Base-by-base conservation (phyloP, 2,329 filamentous ascomycete genomes). In the Colletotrichum sp. region DNA sequence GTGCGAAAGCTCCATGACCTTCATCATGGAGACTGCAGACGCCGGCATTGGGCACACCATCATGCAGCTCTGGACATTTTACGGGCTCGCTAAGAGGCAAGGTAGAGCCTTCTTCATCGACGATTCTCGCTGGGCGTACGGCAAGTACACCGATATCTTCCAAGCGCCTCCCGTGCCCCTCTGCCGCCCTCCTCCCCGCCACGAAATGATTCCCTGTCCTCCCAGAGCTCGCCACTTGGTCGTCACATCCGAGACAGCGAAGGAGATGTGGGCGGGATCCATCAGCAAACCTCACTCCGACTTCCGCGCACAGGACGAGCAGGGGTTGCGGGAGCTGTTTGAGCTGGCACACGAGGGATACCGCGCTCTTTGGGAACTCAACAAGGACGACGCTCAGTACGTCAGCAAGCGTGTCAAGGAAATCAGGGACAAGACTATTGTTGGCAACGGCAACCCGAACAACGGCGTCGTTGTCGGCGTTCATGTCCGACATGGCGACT, bases 111-210 rank as follows among this genome's bases (percentile, higher is more conserved):
- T 98, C 84, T 97, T 98, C 85, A 88, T 98, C 77, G 95, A 97
- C 79, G 95, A 98, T 83, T 92, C 93, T 8, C 89, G 93, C 78
- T 98, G 96, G 93, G 92, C 94, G 2, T 97, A 97, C 79, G 95
- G 95, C 12, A 88, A 89, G 67, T 98, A 95, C 81, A 89, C 89
- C 1, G 89, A 91, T 66, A 95, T 94, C 79, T 97, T 98, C 83
- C 86, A 90, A 61, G 85, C 91, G 4, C 93, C 93, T 2, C 93
- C 94, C 0, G 78, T 88, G 3, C 92, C 93, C 3, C 83, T 86
- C 28, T 97, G 95, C 82, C 88, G 90, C 9, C 91, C 93, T 21
- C 95, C 95, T 14, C 93, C 94, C n/a, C 87, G 90, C 30, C 91
- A 94, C 71, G 91, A 96, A 79, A 94, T 95, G 82, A 86, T 97